Evolutionary conservation across 106 monocot species (phyloP).

Genomic region (Phalaenopsis equestris): DNA sequence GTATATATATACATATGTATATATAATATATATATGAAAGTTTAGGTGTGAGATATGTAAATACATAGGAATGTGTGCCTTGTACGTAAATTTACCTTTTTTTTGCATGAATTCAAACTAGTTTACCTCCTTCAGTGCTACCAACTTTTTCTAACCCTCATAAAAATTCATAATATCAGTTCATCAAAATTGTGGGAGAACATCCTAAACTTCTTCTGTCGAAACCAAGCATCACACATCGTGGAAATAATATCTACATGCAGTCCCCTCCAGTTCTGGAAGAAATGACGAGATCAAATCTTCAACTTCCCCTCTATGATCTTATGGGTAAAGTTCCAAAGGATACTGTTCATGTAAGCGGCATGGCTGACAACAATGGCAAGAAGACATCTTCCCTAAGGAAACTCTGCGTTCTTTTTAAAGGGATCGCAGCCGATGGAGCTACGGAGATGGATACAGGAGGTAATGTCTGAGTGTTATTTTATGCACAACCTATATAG

Average conservation of each 20-base stretch:
- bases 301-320: conserved; percentile 53
- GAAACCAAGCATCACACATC: conserved; percentile 62
- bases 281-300: conserved; percentile 89
- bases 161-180: conserved; percentile 21
- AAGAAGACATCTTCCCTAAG: conserved; percentile 55
- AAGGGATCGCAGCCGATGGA: conserved; percentile 14
- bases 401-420: conserved; percentile 73
- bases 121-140: too few relatives aligned
- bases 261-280: conserved; percentile 84
- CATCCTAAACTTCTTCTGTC: conserved; percentile 58
- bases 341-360: conserved; percentile 69
- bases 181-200: conserved; percentile 68
- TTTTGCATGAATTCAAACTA: too few relatives aligned
- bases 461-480: too few relatives aligned
- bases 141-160: too few relatives aligned
- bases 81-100: too few relatives aligned
- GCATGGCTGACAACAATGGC: conserved; percentile 38
- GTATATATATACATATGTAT: too few relatives aligned
- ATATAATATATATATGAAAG: too few relatives aligned
- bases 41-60: too few relatives aligned
- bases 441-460: too few relatives aligned
- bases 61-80: too few relatives aligned
- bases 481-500: too few relatives aligned
- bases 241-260: conserved; percentile 83
- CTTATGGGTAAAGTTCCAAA: conserved; percentile 45